A percentile compares a stretch with the other conserved stretches of the same genome.
Evolutionary conservation across 2,329 filamentous ascomycete species (phyloP).

Genomic region (Cordyceps pruinosa): DNA sequence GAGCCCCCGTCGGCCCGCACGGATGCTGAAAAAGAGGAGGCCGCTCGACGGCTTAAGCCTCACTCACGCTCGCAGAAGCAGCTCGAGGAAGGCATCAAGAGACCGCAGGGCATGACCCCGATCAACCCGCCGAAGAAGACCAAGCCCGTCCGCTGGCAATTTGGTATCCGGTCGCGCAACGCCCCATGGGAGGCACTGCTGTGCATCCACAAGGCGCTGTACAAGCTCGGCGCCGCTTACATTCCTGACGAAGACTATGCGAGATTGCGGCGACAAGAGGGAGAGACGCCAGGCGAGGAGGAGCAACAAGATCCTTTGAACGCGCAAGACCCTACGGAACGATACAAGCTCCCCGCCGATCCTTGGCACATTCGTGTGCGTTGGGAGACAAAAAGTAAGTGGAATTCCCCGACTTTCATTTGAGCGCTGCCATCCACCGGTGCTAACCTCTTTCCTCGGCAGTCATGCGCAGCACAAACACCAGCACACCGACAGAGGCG

Average conservation of each 20-base stretch:
- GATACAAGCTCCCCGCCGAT: constrained; percentile 84
- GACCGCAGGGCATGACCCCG: constrained; percentile 57
- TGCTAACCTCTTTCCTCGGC: not conserved
- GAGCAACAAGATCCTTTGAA: constrained; percentile 28
- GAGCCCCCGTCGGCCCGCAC: constrained; percentile 46
- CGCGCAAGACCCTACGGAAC: constrained; percentile 46
- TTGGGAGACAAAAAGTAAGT: constrained; percentile 76
- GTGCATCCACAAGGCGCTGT: constrained; percentile 88
- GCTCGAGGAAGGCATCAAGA: constrained; percentile 55
- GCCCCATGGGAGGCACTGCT: constrained; percentile 89
- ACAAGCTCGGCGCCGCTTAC: constrained; percentile 85
- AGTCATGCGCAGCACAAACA: constrained; percentile 35
- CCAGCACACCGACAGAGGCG: constrained; percentile 12
- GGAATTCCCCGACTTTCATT: constrained; percentile 13
- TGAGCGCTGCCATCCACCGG: not conserved
- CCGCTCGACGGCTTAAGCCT: constrained; percentile 73
- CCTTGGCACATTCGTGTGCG: constrained; percentile 92
- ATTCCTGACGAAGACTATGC: constrained; percentile 58
- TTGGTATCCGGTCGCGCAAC: constrained; percentile 91
- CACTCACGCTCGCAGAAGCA: constrained; percentile 68
- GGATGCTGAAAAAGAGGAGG: constrained; percentile 74
- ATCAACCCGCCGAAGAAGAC: constrained; percentile 60
- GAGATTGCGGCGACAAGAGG: constrained; percentile 21
- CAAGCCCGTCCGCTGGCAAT: constrained; percentile 91
- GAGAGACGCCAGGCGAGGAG: constrained; percentile 32